Conservation (phyloP, 139 green algal species). For the Yamagishiella unicocca region DNA sequence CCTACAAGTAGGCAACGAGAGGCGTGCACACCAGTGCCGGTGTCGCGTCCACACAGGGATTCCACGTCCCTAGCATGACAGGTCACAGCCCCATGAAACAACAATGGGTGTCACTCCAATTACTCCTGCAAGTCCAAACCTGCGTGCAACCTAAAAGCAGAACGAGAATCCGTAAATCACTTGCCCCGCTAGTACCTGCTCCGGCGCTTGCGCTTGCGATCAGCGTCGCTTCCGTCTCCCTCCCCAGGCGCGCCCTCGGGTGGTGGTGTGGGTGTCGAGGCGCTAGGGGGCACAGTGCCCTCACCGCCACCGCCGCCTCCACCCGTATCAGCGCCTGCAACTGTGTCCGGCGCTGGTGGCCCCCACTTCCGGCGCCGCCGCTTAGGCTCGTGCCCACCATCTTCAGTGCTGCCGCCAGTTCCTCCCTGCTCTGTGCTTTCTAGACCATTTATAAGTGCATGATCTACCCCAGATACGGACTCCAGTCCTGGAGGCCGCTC, state of each 20-base stretch:
- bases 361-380: slow-evolving; percentile 30
- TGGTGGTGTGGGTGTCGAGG: not conserved
- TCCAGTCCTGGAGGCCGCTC: not conserved
- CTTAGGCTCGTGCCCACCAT: not conserved
- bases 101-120: too few species aligned
- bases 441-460: not conserved
- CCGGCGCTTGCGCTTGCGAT: slow-evolving; percentile 58
- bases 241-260: not conserved
- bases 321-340: not conserved
- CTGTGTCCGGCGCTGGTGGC: not conserved
- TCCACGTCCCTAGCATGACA: too few species aligned
- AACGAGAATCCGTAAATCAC: too few species aligned
- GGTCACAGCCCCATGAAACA: too few species aligned
- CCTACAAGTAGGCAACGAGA: too few species aligned
- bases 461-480: not conserved
- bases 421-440: not conserved
- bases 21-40: too few species aligned
- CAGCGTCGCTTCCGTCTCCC: slow-evolving; percentile 14
- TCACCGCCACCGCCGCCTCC: not conserved
- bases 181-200: too few species aligned
- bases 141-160: too few species aligned
- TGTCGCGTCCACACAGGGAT: too few species aligned
- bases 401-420: not conserved
- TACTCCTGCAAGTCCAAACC: too few species aligned
- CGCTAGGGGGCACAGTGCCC: not conserved